These are phyloP conservation scores for Butyriboletus loyo DNA, from an alignment of 768 basidiomycete genomes.

Conservation along the genomic window DNA sequence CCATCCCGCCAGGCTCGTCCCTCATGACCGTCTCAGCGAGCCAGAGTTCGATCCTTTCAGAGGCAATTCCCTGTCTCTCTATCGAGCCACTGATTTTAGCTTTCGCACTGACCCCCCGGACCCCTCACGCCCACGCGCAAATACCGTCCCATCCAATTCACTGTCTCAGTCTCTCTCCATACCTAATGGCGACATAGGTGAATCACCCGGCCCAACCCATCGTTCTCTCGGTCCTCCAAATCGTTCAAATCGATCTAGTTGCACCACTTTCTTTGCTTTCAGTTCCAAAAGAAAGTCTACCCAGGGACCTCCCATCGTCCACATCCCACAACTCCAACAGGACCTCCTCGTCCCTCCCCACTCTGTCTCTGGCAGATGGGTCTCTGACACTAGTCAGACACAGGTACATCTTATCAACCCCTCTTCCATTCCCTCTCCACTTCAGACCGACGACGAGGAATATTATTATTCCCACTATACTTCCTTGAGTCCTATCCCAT, in stretches of 20 bases:
- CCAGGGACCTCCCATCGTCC: conserved; percentile 19
- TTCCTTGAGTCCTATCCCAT: conserved; percentile 27
- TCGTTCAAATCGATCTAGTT: conserved; percentile 45
- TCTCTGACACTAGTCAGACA: conserved; percentile 2
- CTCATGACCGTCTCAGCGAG: conserved; percentile 40
- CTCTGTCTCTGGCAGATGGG: conserved; percentile 19
- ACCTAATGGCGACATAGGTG: conserved; percentile 60
- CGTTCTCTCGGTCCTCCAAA: conserved; percentile 17
- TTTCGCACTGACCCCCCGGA: conserved; percentile 1
- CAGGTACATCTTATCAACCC: conserved; percentile 11
- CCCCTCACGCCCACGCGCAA: conserved; percentile 29
- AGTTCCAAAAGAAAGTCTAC: conserved; percentile 23
- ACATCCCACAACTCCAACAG: conserved; percentile 10
- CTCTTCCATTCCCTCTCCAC: conserved; percentile 17
- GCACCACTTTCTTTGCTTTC: conserved; percentile 29
- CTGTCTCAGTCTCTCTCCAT: conserved; percentile 43
- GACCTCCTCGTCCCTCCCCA: conserved; percentile 3
- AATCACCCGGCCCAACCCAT: conserved; percentile 45
- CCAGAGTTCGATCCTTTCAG: conserved; percentile 31
- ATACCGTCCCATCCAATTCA: conserved; percentile 21
- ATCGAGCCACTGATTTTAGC: conserved; percentile 25
- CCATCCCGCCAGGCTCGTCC: conserved; percentile 24
- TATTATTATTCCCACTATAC: conserved; percentile 54
- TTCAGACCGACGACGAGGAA: conserved; percentile 39
- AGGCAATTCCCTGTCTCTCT: conserved; percentile 23